Percentiles rank a stretch among this genome's conserved stretches.
phyloP scores from a whole-genome alignment of 208 protist species.

The Wallacemonas sp. region DNA sequence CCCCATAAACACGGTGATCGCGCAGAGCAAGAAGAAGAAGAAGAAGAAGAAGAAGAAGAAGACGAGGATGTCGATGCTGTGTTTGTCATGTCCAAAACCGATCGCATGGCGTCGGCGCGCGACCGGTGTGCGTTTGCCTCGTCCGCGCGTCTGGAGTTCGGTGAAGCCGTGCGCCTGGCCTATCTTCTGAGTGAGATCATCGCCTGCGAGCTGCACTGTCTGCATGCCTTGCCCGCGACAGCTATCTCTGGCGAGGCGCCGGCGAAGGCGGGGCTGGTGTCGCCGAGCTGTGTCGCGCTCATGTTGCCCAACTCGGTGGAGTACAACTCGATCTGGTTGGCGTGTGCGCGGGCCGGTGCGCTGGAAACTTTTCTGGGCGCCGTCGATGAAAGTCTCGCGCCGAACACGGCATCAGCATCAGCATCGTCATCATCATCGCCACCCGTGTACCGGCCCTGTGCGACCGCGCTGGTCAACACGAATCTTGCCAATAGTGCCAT shows the following conservation, averaged over 20 bases:
- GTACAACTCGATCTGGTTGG: slow-evolving; percentile 62
- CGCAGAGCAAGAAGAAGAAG: background rate
- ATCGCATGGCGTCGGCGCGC: background rate
- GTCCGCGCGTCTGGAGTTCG: slow-evolving; percentile 34
- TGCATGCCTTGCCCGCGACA: slow-evolving; percentile 14
- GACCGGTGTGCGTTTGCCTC: slow-evolving; percentile 13
- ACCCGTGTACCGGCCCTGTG: slow-evolving; percentile 45
- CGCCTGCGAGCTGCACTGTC: slow-evolving; percentile 49
- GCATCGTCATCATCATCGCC: slow-evolving; percentile 9
- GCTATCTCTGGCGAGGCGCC: background rate
- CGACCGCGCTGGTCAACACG: slow-evolving; percentile 64
- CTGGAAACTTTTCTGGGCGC: slow-evolving; percentile 50
- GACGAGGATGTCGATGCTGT: slow-evolving; percentile 12
- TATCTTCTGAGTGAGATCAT: slow-evolving; percentile 48
- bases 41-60: background rate
- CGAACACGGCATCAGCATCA: slow-evolving; percentile 13
- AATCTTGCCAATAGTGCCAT: slow-evolving; percentile 56
- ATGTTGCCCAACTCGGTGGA: slow-evolving; percentile 64
- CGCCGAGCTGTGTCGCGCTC: slow-evolving; percentile 44
- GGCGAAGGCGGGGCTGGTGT: background rate
- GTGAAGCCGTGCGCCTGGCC: slow-evolving; percentile 36
- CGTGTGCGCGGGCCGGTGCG: slow-evolving; percentile 29
- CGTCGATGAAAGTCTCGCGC: slow-evolving; percentile 29
- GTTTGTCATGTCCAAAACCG: slow-evolving; percentile 31
- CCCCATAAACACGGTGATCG: slow-evolving; percentile 13